Percentiles rank a stretch among this genome's conserved stretches.
Conservation (phyloP, 331 rosid genomes). For the Cucumis variabilis region DNA sequence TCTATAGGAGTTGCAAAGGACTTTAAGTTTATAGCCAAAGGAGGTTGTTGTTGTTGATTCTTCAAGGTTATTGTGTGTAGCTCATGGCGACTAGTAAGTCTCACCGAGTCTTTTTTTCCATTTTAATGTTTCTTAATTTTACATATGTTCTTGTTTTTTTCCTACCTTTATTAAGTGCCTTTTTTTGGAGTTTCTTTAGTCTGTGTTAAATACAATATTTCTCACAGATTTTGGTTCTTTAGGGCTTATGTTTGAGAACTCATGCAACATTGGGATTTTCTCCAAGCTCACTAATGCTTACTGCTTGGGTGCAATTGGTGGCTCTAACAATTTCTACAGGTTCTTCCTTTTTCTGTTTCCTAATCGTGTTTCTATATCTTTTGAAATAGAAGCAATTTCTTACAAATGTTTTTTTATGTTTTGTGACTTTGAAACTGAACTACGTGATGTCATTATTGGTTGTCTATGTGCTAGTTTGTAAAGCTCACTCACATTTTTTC, state of each 20-base stretch:
- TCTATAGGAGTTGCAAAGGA: constrained; percentile 6
- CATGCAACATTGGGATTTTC: constrained; percentile 88
- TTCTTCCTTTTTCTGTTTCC: constrained; percentile 11
- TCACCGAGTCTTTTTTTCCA: neutral
- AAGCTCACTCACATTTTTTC: neutral
- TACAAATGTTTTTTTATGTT: neutral
- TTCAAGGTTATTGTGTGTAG: neutral
- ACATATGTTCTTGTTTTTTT: too few species aligned
- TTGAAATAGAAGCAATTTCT: neutral
- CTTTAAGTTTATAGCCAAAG: neutral
- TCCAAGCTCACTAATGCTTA: constrained; percentile 94
- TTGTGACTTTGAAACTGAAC: constrained; percentile 79
- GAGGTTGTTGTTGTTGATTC: neutral
- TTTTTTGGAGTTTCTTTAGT: neutral
- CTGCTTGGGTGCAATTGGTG: constrained; percentile 98
- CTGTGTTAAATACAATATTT: neutral
- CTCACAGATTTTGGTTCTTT: neutral
- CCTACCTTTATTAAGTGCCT: too few species aligned
- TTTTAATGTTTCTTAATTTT: neutral
- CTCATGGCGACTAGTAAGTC: constrained; percentile 29
- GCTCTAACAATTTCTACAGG: constrained; percentile 95
- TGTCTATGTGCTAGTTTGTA: constrained; percentile 89
- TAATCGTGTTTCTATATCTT: neutral
- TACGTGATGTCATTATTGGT: constrained; percentile 74
- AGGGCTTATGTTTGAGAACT: constrained; percentile 95